These are phyloP conservation scores for Aspergillus versicolor DNA, from an alignment of 2,329 filamentous ascomycete genomes.

Conservation along the genomic window DNA sequence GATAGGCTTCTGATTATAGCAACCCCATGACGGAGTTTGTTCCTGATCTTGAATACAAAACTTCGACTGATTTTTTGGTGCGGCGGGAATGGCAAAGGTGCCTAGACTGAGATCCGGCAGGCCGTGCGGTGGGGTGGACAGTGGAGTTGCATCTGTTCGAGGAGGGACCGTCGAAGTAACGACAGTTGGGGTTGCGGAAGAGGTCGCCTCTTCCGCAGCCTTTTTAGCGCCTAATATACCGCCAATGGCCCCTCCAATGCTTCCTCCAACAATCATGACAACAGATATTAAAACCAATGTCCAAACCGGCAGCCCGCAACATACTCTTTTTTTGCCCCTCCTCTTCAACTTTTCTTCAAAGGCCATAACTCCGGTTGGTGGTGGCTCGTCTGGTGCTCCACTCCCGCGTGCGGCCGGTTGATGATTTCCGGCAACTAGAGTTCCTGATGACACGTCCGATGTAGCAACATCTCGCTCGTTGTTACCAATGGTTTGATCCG, in stretches of 20 bases:
- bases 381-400: constrained; percentile 20
- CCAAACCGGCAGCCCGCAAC: constrained; percentile 55
- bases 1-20: constrained; percentile 37
- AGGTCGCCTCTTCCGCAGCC: constrained; percentile 26
- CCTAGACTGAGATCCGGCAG: constrained; percentile 52
- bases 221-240: constrained; percentile 50
- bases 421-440: constrained; percentile 20
- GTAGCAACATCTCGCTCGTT: constrained; percentile 25
- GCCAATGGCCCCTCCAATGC: constrained; percentile 56
- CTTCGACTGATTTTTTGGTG: constrained; percentile 48
- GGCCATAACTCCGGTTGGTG: constrained; percentile 38
- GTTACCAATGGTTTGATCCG: constrained; percentile 52
- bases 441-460: constrained; percentile 35
- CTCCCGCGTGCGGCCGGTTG: constrained; percentile 16
- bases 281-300: constrained; percentile 48
- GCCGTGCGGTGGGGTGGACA: constrained; percentile 46
- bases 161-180: constrained; percentile 51
- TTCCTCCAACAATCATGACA: constrained; percentile 49
- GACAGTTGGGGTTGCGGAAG: constrained; percentile 26
- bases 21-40: constrained; percentile 54
- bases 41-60: constrained; percentile 49
- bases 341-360: constrained; percentile 47
- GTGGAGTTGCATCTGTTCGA: constrained; percentile 52
- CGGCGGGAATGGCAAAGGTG: constrained; percentile 48
- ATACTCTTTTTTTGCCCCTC: constrained; percentile 43